A percentile compares a stretch with the other conserved stretches of the same genome.
These are phyloP conservation scores for Gentiana dahurica DNA, from an alignment of 257 asterid species.

Conservation along the genomic window DNA sequence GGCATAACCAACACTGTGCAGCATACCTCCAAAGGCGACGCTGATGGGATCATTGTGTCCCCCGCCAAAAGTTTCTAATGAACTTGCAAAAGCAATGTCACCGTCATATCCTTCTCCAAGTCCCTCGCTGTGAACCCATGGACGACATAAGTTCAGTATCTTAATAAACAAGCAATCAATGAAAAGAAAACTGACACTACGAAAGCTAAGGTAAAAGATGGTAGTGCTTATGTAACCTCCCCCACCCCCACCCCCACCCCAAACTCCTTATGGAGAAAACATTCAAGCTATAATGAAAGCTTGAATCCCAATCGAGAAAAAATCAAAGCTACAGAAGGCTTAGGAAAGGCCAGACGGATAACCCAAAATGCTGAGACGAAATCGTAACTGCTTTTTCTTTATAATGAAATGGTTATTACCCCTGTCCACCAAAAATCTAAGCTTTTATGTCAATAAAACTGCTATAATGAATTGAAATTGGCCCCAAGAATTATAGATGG, in stretches of 20 bases:
- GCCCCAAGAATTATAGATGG: too few relatives aligned
- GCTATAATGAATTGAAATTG: not conserved
- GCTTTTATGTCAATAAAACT: not conserved
- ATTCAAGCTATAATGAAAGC: not conserved
- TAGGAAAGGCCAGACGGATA: not conserved
- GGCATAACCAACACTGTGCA: conserved; percentile 2
- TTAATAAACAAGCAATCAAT: too few relatives aligned
- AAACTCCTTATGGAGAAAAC: not conserved
- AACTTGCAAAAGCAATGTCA: conserved; percentile 95
- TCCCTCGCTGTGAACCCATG: conserved; percentile 66
- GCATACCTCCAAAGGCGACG: conserved; percentile 93
- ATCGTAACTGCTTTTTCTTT: too few relatives aligned
- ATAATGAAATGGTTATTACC: not conserved
- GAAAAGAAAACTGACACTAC: too few relatives aligned
- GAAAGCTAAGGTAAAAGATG: too few relatives aligned
- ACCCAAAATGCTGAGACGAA: not conserved
- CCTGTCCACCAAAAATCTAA: too few relatives aligned
- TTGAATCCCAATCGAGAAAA: not conserved
- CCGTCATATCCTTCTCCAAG: conserved; percentile 99
- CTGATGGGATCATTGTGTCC: conserved; percentile 97
- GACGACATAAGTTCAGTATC: conserved; percentile 6
- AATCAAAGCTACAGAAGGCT: not conserved
- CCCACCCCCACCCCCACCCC: too few relatives aligned
- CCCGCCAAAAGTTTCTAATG: conserved; percentile 93
- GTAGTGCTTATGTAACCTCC: too few relatives aligned